phyloP scores from a whole-genome alignment of 2,329 filamentous ascomycete species.

The Blastomyces emzantsi region DNA sequence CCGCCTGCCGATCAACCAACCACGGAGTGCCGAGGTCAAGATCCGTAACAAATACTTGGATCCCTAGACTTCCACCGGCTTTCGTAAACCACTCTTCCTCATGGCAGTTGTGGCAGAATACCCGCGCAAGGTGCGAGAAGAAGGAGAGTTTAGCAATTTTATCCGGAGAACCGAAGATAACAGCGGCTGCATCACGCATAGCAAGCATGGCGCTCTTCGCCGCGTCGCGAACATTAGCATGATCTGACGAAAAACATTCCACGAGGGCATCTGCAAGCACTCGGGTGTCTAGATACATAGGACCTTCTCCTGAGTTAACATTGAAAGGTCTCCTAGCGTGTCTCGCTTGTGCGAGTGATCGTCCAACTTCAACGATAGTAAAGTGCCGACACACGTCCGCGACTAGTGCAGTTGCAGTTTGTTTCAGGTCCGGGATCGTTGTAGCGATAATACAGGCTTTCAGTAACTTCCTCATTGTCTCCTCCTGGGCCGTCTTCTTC shows the following conservation, averaged over 20 bases:
- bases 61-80: constrained; percentile 81
- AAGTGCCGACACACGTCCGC: constrained; percentile 82
- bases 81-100: constrained; percentile 99
- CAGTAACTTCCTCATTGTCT: constrained; percentile 71
- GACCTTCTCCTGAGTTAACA: constrained; percentile 76
- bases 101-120: constrained; percentile 90
- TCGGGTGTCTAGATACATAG: constrained; percentile 75
- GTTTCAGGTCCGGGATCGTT: constrained; percentile 69
- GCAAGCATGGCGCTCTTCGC: constrained; percentile 70
- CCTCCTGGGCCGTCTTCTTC: constrained; percentile 80
- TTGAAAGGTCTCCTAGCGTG: constrained; percentile 71
- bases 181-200: constrained; percentile 64
- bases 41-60: constrained; percentile 76
- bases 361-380: constrained; percentile 78
- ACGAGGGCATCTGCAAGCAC: constrained; percentile 83
- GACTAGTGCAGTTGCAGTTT: constrained; percentile 66
- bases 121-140: constrained; percentile 71
- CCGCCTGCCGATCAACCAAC: constrained; percentile 71
- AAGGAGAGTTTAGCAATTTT: constrained; percentile 70
- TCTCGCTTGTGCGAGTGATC: constrained; percentile 71
- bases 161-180: constrained; percentile 67
- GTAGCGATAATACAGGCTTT: constrained; percentile 82
- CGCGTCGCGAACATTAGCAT: constrained; percentile 67
- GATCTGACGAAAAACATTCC: constrained; percentile 81
- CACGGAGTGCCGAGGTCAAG: constrained; percentile 76